Conservation (phyloP, 805 yeast genomes). For the Candida peoriensis region DNA sequence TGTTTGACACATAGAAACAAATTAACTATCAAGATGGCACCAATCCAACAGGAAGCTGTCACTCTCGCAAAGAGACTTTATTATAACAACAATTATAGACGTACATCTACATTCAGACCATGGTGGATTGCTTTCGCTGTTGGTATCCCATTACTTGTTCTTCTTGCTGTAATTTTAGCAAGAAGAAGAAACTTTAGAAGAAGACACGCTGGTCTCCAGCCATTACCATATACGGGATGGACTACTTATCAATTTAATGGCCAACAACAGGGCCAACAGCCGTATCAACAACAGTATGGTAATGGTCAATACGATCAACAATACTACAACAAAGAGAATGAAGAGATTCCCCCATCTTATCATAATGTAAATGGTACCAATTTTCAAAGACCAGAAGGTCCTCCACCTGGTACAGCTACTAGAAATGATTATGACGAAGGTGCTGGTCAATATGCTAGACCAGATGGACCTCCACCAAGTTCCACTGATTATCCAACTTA, state of each 20-base stretch:
- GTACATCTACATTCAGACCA: conserved; percentile 3
- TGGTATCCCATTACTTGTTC: conserved; percentile 8
- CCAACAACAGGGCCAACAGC: conserved; percentile 2
- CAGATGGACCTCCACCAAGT: conserved; percentile 15
- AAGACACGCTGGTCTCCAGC: conserved; percentile 13
- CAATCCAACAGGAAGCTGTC: not conserved
- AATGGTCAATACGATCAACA: conserved; percentile 1
- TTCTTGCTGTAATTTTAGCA: conserved; percentile 1
- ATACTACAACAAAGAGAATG: conserved; percentile 1
- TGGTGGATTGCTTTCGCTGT: conserved; percentile 20
- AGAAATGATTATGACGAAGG: not conserved
- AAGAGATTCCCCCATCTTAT: not conserved
- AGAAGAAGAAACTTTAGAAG: conserved; percentile 17
- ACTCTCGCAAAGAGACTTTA: conserved; percentile 8
- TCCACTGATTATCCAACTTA: conserved; percentile 3
- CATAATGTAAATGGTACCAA: conserved; percentile 1
- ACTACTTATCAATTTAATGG: conserved; percentile 11
- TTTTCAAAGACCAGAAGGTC: conserved; percentile 8
- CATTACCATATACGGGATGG: conserved; percentile 21
- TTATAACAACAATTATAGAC: conserved; percentile 3
- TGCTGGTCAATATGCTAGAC: conserved; percentile 10
- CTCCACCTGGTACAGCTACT: conserved; percentile 3
- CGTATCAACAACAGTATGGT: conserved; percentile 8
- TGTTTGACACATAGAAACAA: too few species aligned
- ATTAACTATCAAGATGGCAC: too few species aligned